Percentiles rank a stretch among this genome's conserved stretches.
Evolutionary conservation across 148 eudicot genomes (phyloP).

Genomic region (Pharnaceum exiguum): DNA sequence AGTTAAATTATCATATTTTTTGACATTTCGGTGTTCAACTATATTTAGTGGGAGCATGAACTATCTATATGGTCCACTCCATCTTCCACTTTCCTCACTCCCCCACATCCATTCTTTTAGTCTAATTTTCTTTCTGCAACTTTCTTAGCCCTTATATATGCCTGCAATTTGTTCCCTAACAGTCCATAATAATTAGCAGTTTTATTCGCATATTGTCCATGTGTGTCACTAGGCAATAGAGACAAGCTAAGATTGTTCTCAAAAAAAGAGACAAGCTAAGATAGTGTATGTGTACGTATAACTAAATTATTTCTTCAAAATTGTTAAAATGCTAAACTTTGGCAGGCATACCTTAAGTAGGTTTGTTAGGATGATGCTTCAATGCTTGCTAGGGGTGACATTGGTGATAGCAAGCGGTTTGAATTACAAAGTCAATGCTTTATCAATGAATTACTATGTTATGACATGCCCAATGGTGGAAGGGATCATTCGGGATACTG

Average conservation of each 20-base stretch:
- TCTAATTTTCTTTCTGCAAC: neutral
- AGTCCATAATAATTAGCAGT: neutral
- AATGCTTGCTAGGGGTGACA: slow-evolving; percentile 12
- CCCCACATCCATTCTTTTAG: slow-evolving; percentile 1
- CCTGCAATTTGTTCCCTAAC: too few species aligned
- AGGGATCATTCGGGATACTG: slow-evolving; percentile 36
- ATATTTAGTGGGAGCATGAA: slow-evolving; percentile 11
- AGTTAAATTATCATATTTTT: slow-evolving; percentile 14
- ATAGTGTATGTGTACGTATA: neutral
- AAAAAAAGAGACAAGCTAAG: neutral
- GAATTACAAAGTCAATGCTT: slow-evolving; percentile 20
- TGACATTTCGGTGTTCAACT: slow-evolving; percentile 7
- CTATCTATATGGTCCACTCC: slow-evolving; percentile 12
- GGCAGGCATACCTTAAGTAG: neutral
- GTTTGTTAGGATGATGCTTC: slow-evolving; percentile 1
- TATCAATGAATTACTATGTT: slow-evolving; percentile 55
- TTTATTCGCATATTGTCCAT: neutral
- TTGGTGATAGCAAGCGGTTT: slow-evolving; percentile 19
- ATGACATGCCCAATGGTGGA: slow-evolving; percentile 61
- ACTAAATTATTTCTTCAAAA: too few species aligned
- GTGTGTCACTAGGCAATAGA: neutral
- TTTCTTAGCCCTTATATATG: neutral
- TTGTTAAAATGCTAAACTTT: neutral
- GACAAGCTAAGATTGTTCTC: neutral
- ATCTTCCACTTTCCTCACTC: slow-evolving; percentile 10